Conservation (phyloP, 306 rosid genomes). For the Prunus mongolica region DNA sequence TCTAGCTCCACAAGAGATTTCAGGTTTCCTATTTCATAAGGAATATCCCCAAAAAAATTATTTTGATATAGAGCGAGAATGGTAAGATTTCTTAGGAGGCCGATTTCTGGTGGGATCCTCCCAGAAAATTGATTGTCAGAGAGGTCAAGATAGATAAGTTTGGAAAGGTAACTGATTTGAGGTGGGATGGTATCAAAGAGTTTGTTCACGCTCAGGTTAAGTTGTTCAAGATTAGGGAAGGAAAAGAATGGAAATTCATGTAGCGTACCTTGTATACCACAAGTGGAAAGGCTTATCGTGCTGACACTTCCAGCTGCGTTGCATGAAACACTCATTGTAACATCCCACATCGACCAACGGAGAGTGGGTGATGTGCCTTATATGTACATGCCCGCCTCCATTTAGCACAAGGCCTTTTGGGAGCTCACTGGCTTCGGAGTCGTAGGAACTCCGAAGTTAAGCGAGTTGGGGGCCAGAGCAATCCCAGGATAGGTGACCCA, state of each 20-base stretch:
- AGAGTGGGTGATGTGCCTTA: no score
- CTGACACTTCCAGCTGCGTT: not conserved
- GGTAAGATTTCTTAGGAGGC: not conserved
- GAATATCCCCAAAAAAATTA: not conserved
- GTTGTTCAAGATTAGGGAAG: constrained; percentile 8
- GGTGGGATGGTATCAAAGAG: not conserved
- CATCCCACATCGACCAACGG: no score
- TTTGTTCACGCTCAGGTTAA: constrained; percentile 12
- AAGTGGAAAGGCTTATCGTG: constrained; percentile 1
- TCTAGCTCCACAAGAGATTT: no score
- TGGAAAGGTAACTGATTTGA: not conserved
- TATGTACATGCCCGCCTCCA: no score
- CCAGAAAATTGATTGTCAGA: not conserved
- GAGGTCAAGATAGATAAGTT: not conserved
- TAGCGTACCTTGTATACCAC: constrained; percentile 13
- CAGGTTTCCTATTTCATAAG: not conserved
- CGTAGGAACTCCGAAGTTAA: no score
- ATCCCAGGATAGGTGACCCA: no score
- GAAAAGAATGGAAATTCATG: not conserved
- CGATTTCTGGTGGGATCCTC: not conserved
- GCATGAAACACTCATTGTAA: constrained; percentile 14
- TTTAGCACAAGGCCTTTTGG: no score
- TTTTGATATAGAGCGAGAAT: not conserved
- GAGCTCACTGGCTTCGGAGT: no score
- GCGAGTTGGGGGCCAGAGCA: no score